Conservation (phyloP, 257 asterid genomes). For the Parsonsia alboflavescens region DNA sequence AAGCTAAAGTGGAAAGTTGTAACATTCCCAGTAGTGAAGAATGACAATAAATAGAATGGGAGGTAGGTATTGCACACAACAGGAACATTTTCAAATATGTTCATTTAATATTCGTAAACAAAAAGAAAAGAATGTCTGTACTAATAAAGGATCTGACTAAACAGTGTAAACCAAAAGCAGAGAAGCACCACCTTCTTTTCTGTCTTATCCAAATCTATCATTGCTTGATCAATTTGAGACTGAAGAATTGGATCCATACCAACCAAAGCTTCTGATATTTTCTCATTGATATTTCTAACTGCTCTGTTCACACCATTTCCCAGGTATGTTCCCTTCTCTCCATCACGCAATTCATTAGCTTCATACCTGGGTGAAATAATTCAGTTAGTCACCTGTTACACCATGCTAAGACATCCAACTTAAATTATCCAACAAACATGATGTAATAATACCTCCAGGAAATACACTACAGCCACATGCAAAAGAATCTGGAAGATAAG, state of each 20-base stretch:
- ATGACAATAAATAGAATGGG: not conserved
- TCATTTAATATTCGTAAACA: not conserved
- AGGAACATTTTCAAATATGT: not conserved
- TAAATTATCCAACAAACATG: not conserved
- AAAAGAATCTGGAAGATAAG: not conserved
- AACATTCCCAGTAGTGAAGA: not conserved
- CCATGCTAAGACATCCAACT: conserved; percentile 9
- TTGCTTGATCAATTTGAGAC: conserved; percentile 93
- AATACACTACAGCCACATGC: not conserved
- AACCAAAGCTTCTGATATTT: conserved; percentile 90
- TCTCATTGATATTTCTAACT: conserved; percentile 83
- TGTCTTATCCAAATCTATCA: conserved; percentile 98
- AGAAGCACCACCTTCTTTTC: conserved; percentile 71
- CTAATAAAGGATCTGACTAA: not conserved
- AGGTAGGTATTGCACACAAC: not conserved
- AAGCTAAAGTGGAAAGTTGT: not conserved
- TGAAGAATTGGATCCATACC: conserved; percentile 99
- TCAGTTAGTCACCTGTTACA: conserved; percentile 14
- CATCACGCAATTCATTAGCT: conserved; percentile 94
- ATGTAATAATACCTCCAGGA: not conserved
- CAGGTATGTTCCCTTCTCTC: conserved; percentile 85
- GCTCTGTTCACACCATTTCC: conserved; percentile 96
- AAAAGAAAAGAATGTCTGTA: not conserved
- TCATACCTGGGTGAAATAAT: conserved; percentile 57
- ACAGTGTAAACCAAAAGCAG: too few relatives aligned